Evolutionary conservation across 768 basidiomycete species (phyloP).

Genomic region (Auricularia sp.): DNA sequence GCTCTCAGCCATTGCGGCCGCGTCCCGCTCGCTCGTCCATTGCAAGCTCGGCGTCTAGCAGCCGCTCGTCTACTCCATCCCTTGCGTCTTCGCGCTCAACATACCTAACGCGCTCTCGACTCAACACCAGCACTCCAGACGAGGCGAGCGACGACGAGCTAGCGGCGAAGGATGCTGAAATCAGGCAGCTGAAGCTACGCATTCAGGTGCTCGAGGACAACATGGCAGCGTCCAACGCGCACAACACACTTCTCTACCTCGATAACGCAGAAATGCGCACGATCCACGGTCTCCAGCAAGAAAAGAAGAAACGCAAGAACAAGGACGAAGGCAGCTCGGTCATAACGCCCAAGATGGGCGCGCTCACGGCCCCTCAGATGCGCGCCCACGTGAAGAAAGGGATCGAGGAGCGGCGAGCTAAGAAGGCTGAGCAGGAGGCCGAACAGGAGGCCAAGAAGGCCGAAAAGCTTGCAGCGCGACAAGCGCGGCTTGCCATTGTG

Average conservation of each 20-base stretch:
- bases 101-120: not conserved
- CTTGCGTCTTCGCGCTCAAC: too few species aligned
- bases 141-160: not conserved
- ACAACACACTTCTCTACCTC: not conserved
- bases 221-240: not conserved
- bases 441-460: not conserved
- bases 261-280: not conserved
- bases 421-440: not conserved
- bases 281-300: not conserved
- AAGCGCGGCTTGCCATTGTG: not conserved
- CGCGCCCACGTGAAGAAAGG: not conserved
- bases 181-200: not conserved
- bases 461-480: not conserved
- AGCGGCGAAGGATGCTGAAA: not conserved
- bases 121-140: not conserved
- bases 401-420: not conserved
- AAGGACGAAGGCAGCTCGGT: not conserved
- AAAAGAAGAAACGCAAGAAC: not conserved
- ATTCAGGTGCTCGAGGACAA: not conserved
- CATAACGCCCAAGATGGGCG: not conserved
- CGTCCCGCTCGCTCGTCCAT: not conserved
- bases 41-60: not conserved
- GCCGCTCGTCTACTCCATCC: not conserved
- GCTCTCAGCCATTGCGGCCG: not conserved
- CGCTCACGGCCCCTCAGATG: not conserved